Base-by-base conservation (phyloP, 192 early-diverging fungal species). In the Coemansia sp. region DNA sequence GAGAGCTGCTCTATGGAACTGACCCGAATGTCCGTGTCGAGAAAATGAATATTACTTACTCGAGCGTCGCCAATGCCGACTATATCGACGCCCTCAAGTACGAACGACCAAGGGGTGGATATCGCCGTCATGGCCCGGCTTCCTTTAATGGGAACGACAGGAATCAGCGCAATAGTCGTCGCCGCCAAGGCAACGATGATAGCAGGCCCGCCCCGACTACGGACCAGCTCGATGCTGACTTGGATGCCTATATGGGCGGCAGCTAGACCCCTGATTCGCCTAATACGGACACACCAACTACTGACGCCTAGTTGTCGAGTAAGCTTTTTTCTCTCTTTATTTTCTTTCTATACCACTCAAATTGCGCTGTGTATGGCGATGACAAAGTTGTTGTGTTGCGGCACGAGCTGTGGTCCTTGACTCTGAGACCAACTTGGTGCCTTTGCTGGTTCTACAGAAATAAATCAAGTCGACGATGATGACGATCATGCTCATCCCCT, bases 181-280 rank as follows among this genome's bases (percentile, higher is more conserved):
- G 58, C 44, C 66, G 37, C n/a, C 51, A 55, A 15, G 25, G 21
- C 39, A 51, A 60, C 12, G 19, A 27, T 21, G 42, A 61, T 36
- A 48, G 53, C 57, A 44, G 70, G 17, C 6, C 68, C 11, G 23
- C 34, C 0, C 53, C 66, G 38, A 83, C 75, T 11, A 61, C 62
- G 15, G 73, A 78, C 48, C 63, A 83, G 38, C 80, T 83, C 2
- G 76, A 83, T 44, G 80, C 76, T 34, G 80, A 83, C 10, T 70
- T 83, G 51, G 80, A 83, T 41, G 62, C 72, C 27, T 83, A 83
- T 41, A 83, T 83, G 80, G 69, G 48, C 9, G 45, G 61, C 39
- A 42, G 27, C 29, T 51, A 63, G 21, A 53, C 25, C 7, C 7
- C 67, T 19, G 67, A 68, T 15, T 23, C 31, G 58, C 31, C 32